Percentiles rank a stretch among this genome's conserved stretches.
These are phyloP conservation scores for Ajuga chamaepitys DNA, from an alignment of 257 asterid genomes.

Conservation along the genomic window DNA sequence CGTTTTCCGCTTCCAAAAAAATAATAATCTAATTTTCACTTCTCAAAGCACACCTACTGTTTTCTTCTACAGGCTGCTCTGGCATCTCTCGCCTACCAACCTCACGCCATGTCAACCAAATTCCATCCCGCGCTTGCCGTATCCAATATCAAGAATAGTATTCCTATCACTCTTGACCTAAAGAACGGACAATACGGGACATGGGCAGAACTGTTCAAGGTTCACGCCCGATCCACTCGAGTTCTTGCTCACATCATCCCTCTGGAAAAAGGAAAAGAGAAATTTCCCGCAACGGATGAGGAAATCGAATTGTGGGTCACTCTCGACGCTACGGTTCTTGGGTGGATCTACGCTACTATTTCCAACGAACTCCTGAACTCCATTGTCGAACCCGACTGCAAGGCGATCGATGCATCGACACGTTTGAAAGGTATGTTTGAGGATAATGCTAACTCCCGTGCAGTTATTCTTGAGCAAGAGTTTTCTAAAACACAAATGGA, in stretches of 20 bases:
- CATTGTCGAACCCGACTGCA: neutral
- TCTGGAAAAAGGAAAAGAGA: neutral
- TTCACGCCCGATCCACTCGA: neutral
- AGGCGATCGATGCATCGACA: conserved; percentile 4
- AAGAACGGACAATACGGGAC: neutral
- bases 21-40: too few relatives aligned
- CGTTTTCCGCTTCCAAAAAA: too few relatives aligned
- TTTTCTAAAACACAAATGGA: conserved; percentile 1
- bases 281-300: neutral
- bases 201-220: neutral
- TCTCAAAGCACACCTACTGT: too few relatives aligned
- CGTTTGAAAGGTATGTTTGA: neutral
- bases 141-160: neutral
- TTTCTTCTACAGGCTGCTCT: too few relatives aligned
- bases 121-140: neutral
- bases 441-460: conserved; percentile 5
- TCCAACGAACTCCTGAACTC: neutral
- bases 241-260: neutral
- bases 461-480: neutral
- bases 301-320: neutral
- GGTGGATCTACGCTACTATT: neutral
- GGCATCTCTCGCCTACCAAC: too few relatives aligned
- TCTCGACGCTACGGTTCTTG: neutral
- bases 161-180: neutral
- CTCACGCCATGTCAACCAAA: neutral